These are phyloP conservation scores for Lactifluus piperatus DNA, from an alignment of 768 basidiomycete genomes.

Conservation along the genomic window DNA sequence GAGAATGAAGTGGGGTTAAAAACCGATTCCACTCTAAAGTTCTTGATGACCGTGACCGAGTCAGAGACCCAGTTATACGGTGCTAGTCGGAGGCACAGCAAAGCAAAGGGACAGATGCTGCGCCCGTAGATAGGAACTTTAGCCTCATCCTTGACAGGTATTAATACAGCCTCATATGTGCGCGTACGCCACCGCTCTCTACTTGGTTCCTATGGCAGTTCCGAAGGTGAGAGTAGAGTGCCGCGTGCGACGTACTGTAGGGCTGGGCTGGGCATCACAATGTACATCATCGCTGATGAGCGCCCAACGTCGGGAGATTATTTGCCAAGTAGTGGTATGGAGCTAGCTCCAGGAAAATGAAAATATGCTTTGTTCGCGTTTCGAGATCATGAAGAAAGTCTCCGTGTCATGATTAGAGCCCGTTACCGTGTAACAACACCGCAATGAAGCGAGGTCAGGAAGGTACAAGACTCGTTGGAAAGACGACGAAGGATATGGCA, in stretches of 20 bases:
- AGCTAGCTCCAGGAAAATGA: no score
- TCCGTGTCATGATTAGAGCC: no score
- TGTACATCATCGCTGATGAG: neutral
- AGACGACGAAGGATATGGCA: no score
- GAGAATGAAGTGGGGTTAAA: neutral
- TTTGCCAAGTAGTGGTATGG: no score
- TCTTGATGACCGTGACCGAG: neutral
- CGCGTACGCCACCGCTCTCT: neutral
- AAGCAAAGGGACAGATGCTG: neutral
- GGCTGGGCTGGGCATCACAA: neutral
- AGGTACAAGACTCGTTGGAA: no score
- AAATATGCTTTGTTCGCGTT: no score
- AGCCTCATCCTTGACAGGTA: no score
- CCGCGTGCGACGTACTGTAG: neutral
- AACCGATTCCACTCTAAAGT: neutral
- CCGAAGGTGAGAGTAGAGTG: neutral
- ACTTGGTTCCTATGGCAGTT: slow-evolving; percentile 6
- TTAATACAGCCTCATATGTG: neutral
- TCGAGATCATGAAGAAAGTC: no score
- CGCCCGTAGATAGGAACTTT: neutral
- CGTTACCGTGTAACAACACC: no score
- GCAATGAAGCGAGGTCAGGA: no score
- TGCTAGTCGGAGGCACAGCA: neutral
- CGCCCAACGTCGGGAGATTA: no score
- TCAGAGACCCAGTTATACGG: neutral